A percentile compares a stretch with the other conserved stretches of the same genome.
These are phyloP conservation scores for Rhizopus delemar DNA, from an alignment of 371 early-diverging fungal genomes.

Conservation along the genomic window DNA sequence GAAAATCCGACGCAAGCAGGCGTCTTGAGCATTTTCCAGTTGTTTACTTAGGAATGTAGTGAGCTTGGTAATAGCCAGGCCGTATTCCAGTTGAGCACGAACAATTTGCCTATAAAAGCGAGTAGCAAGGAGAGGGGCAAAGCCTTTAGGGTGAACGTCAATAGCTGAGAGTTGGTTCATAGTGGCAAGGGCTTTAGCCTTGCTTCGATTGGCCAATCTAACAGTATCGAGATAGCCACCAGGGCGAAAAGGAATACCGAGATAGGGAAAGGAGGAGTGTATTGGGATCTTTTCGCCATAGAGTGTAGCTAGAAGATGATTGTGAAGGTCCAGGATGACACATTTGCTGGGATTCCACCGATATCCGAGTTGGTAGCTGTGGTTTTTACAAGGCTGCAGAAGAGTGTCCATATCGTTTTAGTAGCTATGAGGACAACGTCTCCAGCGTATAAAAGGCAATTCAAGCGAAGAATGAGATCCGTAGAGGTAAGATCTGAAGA, in stretches of 20 bases:
- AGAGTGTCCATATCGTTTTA: too few species aligned
- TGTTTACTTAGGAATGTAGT: not conserved
- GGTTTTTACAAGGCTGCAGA: too few species aligned
- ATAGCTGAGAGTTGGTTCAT: conserved; percentile 4
- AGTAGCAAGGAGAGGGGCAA: not conserved
- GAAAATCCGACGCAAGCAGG: conserved; percentile 6
- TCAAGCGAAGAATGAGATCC: too few species aligned
- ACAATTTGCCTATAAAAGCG: conserved; percentile 3
- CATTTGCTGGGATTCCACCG: too few species aligned
- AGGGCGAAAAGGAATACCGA: not conserved
- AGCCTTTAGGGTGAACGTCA: conserved; percentile 1
- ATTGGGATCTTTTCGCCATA: too few species aligned
- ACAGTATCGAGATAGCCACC: not conserved
- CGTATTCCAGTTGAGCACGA: conserved; percentile 19
- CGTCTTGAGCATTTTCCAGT: conserved; percentile 1
- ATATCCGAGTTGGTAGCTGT: too few species aligned
- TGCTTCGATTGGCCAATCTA: not conserved
- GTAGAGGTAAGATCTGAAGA: too few species aligned
- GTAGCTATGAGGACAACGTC: too few species aligned
- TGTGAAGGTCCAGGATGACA: too few species aligned
- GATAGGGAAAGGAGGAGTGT: too few species aligned
- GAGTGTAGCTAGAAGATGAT: too few species aligned
- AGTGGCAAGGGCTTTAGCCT: not conserved
- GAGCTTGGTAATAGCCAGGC: conserved; percentile 7
- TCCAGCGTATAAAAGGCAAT: too few species aligned